Conservation (phyloP, 495 filamentous ascomycete genomes). For the Podospora appendiculata region DNA sequence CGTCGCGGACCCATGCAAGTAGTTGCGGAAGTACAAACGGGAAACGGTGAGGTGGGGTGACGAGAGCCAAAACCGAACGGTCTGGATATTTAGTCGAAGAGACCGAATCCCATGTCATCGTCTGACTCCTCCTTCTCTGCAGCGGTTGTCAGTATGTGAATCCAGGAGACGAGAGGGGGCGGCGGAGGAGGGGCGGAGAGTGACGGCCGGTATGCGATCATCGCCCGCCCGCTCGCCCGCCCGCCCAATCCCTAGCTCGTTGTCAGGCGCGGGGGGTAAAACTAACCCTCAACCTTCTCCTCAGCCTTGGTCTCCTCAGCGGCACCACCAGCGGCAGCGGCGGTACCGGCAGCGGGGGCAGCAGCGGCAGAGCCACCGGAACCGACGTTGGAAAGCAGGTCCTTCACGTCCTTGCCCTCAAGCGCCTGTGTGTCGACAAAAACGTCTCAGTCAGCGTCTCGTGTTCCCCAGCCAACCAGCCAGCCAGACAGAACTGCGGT, state of each 20-base stretch:
- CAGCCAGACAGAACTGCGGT: conserved; percentile 12
- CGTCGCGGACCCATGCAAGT: conserved; percentile 41
- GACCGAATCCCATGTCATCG: conserved; percentile 98
- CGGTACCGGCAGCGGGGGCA: conserved; percentile 56
- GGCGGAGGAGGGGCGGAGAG: neutral
- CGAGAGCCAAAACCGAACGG: neutral
- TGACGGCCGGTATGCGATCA: neutral
- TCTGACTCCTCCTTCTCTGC: conserved; percentile 93
- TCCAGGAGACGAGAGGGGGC: neutral
- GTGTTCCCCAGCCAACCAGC: conserved; percentile 7
- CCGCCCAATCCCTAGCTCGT: no score
- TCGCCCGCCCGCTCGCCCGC: no score
- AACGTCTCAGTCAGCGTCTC: no score
- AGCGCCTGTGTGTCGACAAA: conserved; percentile 65
- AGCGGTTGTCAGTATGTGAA: conserved; percentile 17
- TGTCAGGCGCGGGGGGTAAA: neutral
- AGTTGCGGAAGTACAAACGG: conserved; percentile 45
- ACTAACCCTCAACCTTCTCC: conserved; percentile 69
- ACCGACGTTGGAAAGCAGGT: conserved; percentile 92
- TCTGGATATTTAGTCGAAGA: conserved; percentile 69
- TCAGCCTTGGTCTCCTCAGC: conserved; percentile 53
- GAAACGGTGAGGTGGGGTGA: conserved; percentile 15
- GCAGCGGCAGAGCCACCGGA: conserved; percentile 85
- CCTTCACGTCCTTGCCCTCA: conserved; percentile 99
- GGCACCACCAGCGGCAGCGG: conserved; percentile 53